Conservation (phyloP, 169 alveolate genomes). For the Plasmodium cynomolgi region DNA sequence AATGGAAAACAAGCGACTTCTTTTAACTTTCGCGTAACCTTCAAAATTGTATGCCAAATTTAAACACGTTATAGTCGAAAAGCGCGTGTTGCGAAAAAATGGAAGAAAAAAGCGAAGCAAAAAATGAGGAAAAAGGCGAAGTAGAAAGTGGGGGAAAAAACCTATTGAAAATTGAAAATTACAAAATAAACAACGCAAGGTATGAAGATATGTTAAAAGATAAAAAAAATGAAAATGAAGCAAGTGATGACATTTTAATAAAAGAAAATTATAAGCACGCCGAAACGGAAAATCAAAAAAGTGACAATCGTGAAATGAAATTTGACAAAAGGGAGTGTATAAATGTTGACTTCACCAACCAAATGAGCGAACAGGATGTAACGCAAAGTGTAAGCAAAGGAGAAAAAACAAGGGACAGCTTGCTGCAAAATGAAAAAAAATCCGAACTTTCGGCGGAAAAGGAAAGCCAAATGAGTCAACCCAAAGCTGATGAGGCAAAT, state of each 20-base stretch:
- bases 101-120: slow-evolving; percentile 4
- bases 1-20: not conserved
- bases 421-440: not conserved
- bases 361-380: not conserved
- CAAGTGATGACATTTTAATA: slow-evolving; percentile 14
- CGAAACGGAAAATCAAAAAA: not conserved
- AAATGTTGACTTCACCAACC: not conserved
- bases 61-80: not conserved
- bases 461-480: not conserved
- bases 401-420: not conserved
- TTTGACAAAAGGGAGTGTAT: slow-evolving; percentile 23
- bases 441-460: not conserved
- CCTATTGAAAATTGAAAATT: slow-evolving; percentile 14
- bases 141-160: not conserved
- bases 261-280: slow-evolving; percentile 4
- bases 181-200: slow-evolving; percentile 24
- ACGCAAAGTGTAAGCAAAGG: not conserved
- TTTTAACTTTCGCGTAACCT: not conserved
- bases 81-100: slow-evolving; percentile 2
- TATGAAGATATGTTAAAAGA: slow-evolving; percentile 12
- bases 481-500: not conserved
- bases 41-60: not conserved
- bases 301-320: not conserved
- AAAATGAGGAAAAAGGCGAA: not conserved
- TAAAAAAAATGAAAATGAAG: not conserved